Conservation (phyloP, 768 basidiomycete genomes). For the Rhodotorula babjevae region DNA sequence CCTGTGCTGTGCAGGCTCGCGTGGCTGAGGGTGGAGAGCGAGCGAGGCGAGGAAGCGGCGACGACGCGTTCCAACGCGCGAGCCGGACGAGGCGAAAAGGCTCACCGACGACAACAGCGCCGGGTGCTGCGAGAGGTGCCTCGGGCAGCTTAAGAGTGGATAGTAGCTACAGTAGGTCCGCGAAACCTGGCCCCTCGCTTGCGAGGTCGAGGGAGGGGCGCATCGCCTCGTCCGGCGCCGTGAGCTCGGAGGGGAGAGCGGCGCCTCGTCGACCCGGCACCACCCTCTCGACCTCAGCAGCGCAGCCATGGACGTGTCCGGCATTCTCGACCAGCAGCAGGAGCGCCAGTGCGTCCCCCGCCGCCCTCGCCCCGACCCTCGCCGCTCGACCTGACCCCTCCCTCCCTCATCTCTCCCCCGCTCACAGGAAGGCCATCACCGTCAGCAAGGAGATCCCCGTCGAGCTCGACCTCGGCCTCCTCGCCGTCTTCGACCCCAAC, state of each 20-base stretch:
- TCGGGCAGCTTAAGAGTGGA: too few relatives aligned
- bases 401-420: background rate
- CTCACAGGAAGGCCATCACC: slow-evolving; percentile 59
- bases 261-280: too few relatives aligned
- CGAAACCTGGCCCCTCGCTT: too few relatives aligned
- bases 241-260: too few relatives aligned
- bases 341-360: slow-evolving; percentile 17
- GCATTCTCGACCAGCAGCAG: slow-evolving; percentile 19
- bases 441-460: slow-evolving; percentile 71
- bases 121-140: too few relatives aligned
- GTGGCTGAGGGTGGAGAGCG: too few relatives aligned
- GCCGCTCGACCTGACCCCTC: background rate
- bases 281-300: background rate
- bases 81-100: background rate
- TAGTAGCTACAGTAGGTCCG: too few relatives aligned
- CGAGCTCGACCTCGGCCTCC: slow-evolving; percentile 66
- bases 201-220: too few relatives aligned
- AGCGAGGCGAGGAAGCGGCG: background rate
- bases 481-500: slow-evolving; percentile 82
- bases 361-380: background rate
- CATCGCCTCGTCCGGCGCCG: too few relatives aligned
- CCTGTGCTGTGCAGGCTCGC: background rate
- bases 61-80: background rate
- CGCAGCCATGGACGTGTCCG: slow-evolving; percentile 25
- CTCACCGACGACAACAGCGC: too few relatives aligned